Conservation (phyloP, 2,329 filamentous ascomycete species). For the Exophiala calicioides region DNA sequence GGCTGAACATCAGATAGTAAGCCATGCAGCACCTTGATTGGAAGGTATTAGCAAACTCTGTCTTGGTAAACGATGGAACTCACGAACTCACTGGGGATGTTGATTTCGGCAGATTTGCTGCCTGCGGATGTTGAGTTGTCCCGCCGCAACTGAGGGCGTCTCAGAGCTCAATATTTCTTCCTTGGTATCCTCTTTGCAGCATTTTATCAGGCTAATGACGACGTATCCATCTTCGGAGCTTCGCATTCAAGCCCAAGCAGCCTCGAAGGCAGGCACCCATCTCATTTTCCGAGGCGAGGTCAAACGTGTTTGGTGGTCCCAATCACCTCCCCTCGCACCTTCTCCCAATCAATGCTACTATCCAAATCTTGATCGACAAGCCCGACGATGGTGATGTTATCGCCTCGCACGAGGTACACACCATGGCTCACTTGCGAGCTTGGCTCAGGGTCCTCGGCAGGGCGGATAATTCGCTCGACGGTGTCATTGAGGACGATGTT, state of each 20-base stretch:
- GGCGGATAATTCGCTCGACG: slow-evolving; percentile 85
- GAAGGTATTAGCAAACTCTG: no score
- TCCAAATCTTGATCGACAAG: slow-evolving; percentile 88
- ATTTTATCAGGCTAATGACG: no score
- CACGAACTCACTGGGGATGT: no score
- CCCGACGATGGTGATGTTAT: slow-evolving; percentile 90
- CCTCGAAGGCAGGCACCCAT: no score
- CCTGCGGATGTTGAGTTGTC: no score
- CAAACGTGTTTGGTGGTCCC: slow-evolving; percentile 32
- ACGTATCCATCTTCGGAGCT: no score
- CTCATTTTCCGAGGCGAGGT: slow-evolving; percentile 4
- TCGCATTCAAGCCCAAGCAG: neutral
- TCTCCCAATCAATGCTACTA: slow-evolving; percentile 85
- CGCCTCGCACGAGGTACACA: slow-evolving; percentile 87
- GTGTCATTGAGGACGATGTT: slow-evolving; percentile 86
- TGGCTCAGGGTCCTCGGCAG: slow-evolving; percentile 76
- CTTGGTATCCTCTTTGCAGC: neutral
- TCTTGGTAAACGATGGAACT: no score
- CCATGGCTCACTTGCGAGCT: slow-evolving; percentile 81
- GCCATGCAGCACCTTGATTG: no score
- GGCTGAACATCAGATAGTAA: no score
- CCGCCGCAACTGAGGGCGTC: no score
- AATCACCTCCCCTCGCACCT: slow-evolving; percentile 57
- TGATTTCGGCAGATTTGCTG: no score
- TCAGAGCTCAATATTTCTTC: neutral